Base-by-base conservation (phyloP, 2,329 filamentous ascomycete species). In the Ceratocystis albifundus region DNA sequence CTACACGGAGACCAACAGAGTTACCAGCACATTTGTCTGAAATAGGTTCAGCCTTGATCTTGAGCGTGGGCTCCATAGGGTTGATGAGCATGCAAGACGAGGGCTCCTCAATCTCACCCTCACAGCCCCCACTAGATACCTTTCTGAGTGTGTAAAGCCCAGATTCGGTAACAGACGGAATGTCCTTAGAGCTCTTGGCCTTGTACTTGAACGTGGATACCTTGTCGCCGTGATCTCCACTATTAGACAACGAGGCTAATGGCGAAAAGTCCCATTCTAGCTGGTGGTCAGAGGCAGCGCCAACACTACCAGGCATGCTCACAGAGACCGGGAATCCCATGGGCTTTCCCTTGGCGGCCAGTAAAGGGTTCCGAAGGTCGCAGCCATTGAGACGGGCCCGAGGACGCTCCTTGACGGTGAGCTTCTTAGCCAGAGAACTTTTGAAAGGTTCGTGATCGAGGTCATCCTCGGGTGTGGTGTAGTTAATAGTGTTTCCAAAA, bases 1-100 rank as follows among this genome's bases (percentile, higher is more conserved):
- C 88, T 53, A 99, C 89, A 10, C 88, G 84, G 65, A 99, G 82
- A 50, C 94, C 94, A 69, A 99, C 89, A 0, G 94, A 90, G 72
- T 91, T 96, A 61, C 92, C 91, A 45, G 92, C 93, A 74, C 94
- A 99, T 74, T 95, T 96, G 75, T 99, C 94, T 64, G 90, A 88
- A 55, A 99, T 91, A 69, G 91, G 87, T 71, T 96, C 88, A 5
- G 85, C 81, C 41, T 82, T 82, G 62, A 99, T 79, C 3, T 84
- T 80, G 67, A 99, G 75, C 66, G 87, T 84, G 8, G 94, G 94
- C 75, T 96, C 87, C 0, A 94, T 87, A 4, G 94, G 94, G 70
- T 97, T 99, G 70, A 95, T 81, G 65, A 99, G 79, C 67, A 96
- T 80, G 74, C 93, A 97, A n/a, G 92, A 94, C 1, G 93, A 89